These are phyloP conservation scores for Phytophthora aleatoria DNA, from an alignment of 352 stramenopile species.

Conservation along the genomic window DNA sequence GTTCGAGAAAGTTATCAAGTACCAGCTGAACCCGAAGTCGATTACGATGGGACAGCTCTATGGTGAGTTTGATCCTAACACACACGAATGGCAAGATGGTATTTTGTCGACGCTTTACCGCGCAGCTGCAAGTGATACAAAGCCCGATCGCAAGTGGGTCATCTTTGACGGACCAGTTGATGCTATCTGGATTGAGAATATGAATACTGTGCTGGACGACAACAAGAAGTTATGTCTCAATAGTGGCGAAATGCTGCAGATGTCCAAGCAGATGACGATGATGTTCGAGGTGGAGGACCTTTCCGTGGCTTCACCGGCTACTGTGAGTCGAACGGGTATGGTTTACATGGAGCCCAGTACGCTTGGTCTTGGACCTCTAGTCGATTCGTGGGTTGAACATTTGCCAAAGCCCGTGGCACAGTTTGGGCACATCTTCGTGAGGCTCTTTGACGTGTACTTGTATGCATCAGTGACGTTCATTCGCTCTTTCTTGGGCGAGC, in stretches of 20 bases:
- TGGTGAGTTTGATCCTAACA: slow-evolving; percentile 94
- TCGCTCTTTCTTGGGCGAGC: slow-evolving; percentile 85
- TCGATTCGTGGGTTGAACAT: slow-evolving; percentile 91
- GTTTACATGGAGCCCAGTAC: slow-evolving; percentile 97
- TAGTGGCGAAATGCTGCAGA: slow-evolving; percentile 94
- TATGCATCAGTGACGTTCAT: slow-evolving; percentile 88
- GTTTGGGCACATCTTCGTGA: slow-evolving; percentile 51
- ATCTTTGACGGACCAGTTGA: slow-evolving; percentile 95
- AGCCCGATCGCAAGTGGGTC: slow-evolving; percentile 94
- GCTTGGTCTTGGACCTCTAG: slow-evolving; percentile 85
- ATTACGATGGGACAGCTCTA: slow-evolving; percentile 96
- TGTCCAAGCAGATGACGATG: slow-evolving; percentile 97
- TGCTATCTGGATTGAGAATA: slow-evolving; percentile 97
- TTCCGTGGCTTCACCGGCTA: slow-evolving; percentile 93
- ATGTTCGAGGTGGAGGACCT: slow-evolving; percentile 98
- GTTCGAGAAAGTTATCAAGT: slow-evolving; percentile 90
- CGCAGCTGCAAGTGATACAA: slow-evolving; percentile 83
- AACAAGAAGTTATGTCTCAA: slow-evolving; percentile 96
- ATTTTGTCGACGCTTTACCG: slow-evolving; percentile 96
- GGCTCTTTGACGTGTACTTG: slow-evolving; percentile 92
- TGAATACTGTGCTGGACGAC: slow-evolving; percentile 96
- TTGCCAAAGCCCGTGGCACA: slow-evolving; percentile 44
- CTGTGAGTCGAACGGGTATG: slow-evolving; percentile 94
- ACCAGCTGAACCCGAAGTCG: slow-evolving; percentile 94
- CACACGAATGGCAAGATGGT: slow-evolving; percentile 95